phyloP scores from a whole-genome alignment of 2,329 filamentous ascomycete genomes.

The Hypoxylon sp. region DNA sequence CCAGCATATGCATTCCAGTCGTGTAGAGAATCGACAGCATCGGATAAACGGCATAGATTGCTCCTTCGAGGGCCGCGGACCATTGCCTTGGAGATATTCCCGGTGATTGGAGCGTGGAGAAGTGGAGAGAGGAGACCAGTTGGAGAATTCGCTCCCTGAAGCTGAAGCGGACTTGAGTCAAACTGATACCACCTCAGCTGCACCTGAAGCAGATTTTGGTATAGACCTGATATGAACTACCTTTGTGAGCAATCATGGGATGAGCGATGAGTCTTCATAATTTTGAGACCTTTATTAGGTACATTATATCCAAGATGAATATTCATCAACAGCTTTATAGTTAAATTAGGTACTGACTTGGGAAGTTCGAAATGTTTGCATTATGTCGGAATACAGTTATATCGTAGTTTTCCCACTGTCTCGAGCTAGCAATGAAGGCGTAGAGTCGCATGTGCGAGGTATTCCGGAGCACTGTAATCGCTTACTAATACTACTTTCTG shows the following conservation, averaged over 20 bases:
- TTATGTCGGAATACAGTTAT: not conserved
- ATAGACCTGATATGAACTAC: not conserved
- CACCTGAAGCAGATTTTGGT: not conserved
- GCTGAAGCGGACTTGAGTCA: conserved; percentile 23
- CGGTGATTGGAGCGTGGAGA: conserved; percentile 28
- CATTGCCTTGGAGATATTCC: conserved; percentile 24
- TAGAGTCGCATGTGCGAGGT: conserved; percentile 3
- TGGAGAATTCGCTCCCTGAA: conserved; percentile 1
- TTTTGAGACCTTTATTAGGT: not conserved
- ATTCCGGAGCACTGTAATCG: not conserved
- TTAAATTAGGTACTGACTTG: not conserved
- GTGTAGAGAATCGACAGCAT: not conserved
- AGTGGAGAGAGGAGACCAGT: conserved; percentile 10
- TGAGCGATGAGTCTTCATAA: not conserved
- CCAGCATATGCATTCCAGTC: not conserved
- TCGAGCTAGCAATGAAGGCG: not conserved
- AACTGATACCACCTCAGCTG: conserved; percentile 18
- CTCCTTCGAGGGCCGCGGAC: conserved; percentile 38
- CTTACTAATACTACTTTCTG: conserved; percentile 1
- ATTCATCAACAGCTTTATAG: not conserved
- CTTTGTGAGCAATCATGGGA: not conserved
- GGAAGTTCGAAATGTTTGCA: not conserved
- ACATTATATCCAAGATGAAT: not conserved
- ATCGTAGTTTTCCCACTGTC: not conserved
- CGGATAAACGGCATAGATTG: conserved; percentile 18